A percentile compares a stretch with the other conserved stretches of the same genome.
phyloP scores from a whole-genome alignment of 306 rosid genomes.

The Pyrus communis region DNA sequence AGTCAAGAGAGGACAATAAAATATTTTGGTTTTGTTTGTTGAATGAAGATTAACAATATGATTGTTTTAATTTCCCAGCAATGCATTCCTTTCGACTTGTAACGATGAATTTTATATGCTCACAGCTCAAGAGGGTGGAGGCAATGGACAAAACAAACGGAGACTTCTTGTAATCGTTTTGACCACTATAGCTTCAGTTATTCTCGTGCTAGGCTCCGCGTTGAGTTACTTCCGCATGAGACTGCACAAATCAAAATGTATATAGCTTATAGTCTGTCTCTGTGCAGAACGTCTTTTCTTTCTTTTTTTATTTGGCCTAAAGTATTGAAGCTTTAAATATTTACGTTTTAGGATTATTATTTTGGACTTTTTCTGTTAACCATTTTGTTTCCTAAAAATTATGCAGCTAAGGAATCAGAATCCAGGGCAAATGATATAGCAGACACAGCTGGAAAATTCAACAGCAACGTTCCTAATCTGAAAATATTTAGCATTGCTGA shows the following conservation, averaged over 20 bases:
- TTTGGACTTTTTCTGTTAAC: neutral
- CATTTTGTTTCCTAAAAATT: neutral
- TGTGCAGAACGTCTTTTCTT: too few relatives aligned
- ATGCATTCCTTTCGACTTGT: neutral
- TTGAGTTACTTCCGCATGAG: neutral
- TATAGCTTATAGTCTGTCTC: neutral
- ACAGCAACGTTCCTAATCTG: constrained; percentile 17
- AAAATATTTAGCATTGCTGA: constrained; percentile 12
- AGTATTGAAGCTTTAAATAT: neutral
- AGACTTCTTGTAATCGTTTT: neutral
- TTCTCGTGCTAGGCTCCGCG: neutral
- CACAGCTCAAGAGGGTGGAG: neutral
- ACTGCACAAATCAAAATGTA: constrained; percentile 3
- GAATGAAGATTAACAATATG: neutral
- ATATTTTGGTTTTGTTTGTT: neutral
- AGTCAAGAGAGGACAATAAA: neutral
- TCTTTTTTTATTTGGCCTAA: neutral
- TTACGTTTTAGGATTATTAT: neutral
- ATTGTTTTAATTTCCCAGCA: neutral
- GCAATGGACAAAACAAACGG: neutral
- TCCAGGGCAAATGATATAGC: neutral
- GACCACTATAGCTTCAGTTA: neutral
- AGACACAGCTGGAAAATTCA: constrained; percentile 13
- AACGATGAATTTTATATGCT: neutral
- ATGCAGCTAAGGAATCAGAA: constrained; percentile 2